Base-by-base conservation (phyloP, 2,329 filamentous ascomycete species). In the Aspergillus sergii region DNA sequence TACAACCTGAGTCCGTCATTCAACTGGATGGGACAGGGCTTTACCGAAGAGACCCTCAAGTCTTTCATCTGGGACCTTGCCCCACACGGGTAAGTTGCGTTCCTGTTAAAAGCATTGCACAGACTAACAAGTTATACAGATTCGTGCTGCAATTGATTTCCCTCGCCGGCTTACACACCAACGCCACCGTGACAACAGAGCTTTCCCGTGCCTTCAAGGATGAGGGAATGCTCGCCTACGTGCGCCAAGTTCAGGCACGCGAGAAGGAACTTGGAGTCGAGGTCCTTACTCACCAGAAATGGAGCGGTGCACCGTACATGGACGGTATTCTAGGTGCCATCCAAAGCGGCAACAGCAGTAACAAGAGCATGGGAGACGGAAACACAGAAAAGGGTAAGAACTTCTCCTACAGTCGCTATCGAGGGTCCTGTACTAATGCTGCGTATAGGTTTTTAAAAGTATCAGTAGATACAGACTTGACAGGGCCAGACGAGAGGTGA, bases 11-110 rank as follows among this genome's bases (percentile, higher is more conserved):
- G 90, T 5, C 95, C 95, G 1, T 96, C 92, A 10, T 99, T 99
- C 86, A 98, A 99, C 84, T 99, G 95, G 95, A 95, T 96, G 88
- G 89, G 89, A 12, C 94, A 98, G 76, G 95, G 94, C 34, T 99
- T 98, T 80, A 90, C 87, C 3, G 88, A 93, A 67, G 89, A 88
- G 65, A 90, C 90, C 7, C 85, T 99, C 60, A 93, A 91, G 81
- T 93, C 88, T 7, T 99, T 99, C 78, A 91, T 99, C 71, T 98
- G 94, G 94, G 94, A 98, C 77, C 88, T 99, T 68, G 95, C 94
- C 10, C 88, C 89, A 75, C 91, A 97, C 72, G 94, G 94, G 64
- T 94, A 89, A 75, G 88, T 88, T 32, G 9, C 12, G 30, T 26
- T 32, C 28, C 14, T 26, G 10, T 55, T 4, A 19, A 4, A 10